Evolutionary conservation across 306 rosid species (phyloP).

Genomic region (Vigna unguiculata): DNA sequence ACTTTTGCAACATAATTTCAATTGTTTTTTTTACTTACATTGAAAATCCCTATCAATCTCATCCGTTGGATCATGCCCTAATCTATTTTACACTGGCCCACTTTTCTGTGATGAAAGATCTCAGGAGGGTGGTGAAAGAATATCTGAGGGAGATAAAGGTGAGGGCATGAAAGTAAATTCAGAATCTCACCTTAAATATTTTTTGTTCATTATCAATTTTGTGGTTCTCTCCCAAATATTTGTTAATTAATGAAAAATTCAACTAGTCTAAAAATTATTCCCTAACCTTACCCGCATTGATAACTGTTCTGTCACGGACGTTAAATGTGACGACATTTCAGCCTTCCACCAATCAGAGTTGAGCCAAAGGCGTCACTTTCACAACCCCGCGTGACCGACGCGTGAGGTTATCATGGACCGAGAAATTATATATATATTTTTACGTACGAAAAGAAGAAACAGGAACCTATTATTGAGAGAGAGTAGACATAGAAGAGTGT

Average conservation of each 20-base stretch:
- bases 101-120: conserved; percentile 30
- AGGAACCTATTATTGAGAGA: conserved; percentile 68
- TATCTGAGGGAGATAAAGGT: conserved; percentile 34
- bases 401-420: conserved; percentile 47
- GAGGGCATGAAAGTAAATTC: conserved; percentile 54
- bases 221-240: conserved; percentile 39
- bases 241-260: conserved; percentile 35
- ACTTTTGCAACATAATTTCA: background rate
- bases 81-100: background rate
- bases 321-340: conserved; percentile 24
- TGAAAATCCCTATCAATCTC: background rate
- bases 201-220: conserved; percentile 26
- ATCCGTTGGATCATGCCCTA: conserved; percentile 22
- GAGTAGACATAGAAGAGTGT: conserved; percentile 49
- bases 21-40: too few species aligned
- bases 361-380: conserved; percentile 31
- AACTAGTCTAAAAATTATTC: conserved; percentile 33
- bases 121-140: conserved; percentile 29
- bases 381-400: conserved; percentile 21
- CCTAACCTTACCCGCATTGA: conserved; percentile 38
- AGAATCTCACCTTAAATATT: background rate
- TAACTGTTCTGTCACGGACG: conserved; percentile 44
- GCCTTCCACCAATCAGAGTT: background rate
- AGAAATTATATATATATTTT: conserved; percentile 31
- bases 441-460: conserved; percentile 48